phyloP scores from a whole-genome alignment of 768 basidiomycete species.

The Tricholoma sp. region DNA sequence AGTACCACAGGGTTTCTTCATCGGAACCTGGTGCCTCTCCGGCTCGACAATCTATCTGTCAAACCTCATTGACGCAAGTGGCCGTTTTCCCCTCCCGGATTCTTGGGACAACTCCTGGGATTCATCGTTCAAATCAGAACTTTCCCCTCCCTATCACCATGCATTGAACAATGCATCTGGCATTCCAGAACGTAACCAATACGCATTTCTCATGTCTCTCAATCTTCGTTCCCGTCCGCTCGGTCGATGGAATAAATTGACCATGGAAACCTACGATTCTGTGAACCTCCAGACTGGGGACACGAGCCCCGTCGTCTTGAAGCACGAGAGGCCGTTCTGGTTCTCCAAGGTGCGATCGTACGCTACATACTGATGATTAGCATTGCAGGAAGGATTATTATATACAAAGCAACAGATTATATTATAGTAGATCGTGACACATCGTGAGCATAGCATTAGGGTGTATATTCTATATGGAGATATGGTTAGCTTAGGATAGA shows the following conservation, averaged over 20 bases:
- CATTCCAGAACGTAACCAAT: conserved; percentile 32
- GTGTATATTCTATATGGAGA: neutral
- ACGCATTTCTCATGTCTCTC: conserved; percentile 72
- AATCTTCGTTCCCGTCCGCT: conserved; percentile 67
- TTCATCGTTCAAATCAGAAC: neutral
- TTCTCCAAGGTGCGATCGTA: conserved; percentile 88
- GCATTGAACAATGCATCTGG: conserved; percentile 7
- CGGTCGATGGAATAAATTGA: conserved; percentile 83
- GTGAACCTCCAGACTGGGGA: conserved; percentile 77
- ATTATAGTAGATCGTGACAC: neutral
- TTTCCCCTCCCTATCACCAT: neutral
- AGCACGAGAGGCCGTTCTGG: conserved; percentile 88
- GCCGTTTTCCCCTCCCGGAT: conserved; percentile 28
- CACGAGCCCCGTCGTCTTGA: conserved; percentile 59
- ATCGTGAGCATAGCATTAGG: neutral
- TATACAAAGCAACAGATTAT: neutral
- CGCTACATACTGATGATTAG: conserved; percentile 7
- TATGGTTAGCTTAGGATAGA: neutral
- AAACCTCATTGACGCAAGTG: conserved; percentile 58
- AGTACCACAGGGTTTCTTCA: conserved; percentile 52
- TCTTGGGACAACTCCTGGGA: conserved; percentile 2
- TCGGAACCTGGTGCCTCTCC: conserved; percentile 69
- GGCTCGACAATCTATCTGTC: conserved; percentile 56
- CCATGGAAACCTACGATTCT: conserved; percentile 68
- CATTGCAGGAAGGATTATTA: neutral